Conservation (phyloP, 345 rosid genomes). For the Rhodomyrtus tomentosa region DNA sequence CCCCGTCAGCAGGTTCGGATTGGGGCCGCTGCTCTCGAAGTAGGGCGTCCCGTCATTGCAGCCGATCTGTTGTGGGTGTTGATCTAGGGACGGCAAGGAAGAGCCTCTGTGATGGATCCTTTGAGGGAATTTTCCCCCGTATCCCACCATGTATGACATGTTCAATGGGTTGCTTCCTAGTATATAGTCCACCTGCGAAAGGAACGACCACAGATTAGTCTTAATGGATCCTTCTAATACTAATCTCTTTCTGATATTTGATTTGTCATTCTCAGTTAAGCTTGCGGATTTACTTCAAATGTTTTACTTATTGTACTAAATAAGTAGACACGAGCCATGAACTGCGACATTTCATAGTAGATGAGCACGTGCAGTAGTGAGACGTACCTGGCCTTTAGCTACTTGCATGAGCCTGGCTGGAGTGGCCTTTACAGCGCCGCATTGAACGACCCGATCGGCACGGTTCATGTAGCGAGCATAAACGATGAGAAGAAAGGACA, state of each 20-base stretch:
- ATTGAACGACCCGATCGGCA: constrained; percentile 4
- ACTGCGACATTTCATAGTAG: not conserved
- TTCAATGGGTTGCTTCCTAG: constrained; percentile 67
- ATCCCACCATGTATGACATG: constrained; percentile 89
- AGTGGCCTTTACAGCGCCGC: constrained; percentile 15
- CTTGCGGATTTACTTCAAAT: not conserved
- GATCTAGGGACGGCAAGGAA: constrained; percentile 40
- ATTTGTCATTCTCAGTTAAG: not conserved
- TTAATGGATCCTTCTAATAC: not conserved
- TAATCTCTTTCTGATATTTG: not conserved
- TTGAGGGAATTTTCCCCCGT: constrained; percentile 44
- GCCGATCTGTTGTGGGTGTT: constrained; percentile 20
- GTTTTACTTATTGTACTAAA: not conserved
- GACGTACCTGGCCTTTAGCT: constrained; percentile 35
- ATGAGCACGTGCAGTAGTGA: not conserved
- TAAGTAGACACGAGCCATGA: not conserved
- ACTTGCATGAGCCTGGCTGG: constrained; percentile 18
- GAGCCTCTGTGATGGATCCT: constrained; percentile 76
- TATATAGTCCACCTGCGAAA: constrained; percentile 57
- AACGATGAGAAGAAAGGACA: constrained; percentile 37
- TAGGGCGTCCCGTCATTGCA: constrained; percentile 47
- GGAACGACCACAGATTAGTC: not conserved
- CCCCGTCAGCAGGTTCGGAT: constrained; percentile 57
- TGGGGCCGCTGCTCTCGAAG: constrained; percentile 20
- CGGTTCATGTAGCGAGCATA: constrained; percentile 25